Conservation (phyloP, 2,329 filamentous ascomycete species). For the Aspergillus hiratsukae region DNA sequence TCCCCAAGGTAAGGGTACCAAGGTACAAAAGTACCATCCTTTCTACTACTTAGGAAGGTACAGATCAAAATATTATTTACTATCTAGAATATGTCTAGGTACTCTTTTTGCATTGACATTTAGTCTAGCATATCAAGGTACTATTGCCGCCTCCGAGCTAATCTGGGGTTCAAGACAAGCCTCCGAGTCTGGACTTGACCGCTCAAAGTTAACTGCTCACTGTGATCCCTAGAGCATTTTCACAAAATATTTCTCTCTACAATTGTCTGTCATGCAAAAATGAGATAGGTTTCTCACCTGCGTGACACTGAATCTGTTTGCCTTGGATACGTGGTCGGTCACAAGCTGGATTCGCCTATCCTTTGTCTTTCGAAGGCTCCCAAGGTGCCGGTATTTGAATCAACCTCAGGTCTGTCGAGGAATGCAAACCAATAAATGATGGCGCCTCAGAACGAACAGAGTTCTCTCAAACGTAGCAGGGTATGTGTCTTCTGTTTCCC, state of each 20-base stretch:
- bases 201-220: background rate
- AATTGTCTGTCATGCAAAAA: background rate
- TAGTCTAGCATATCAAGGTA: background rate
- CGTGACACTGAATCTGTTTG: background rate
- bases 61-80: background rate
- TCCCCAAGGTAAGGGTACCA: background rate
- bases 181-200: background rate
- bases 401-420: background rate
- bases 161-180: background rate
- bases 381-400: background rate
- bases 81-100: background rate
- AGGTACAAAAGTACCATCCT: background rate
- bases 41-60: background rate
- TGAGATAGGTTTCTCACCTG: background rate
- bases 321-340: no score
- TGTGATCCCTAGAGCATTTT: no score
- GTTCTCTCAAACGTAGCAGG: constrained; percentile 76
- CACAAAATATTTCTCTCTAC: background rate
- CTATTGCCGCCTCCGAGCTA: background rate
- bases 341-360: background rate
- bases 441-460: constrained; percentile 62
- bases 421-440: constrained; percentile 17
- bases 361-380: background rate
- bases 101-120: background rate
- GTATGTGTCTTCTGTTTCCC: constrained; percentile 44